Evolutionary conservation across 2,329 filamentous ascomycete genomes (phyloP).

Genomic region (Exophiala xenobiotica): DNA sequence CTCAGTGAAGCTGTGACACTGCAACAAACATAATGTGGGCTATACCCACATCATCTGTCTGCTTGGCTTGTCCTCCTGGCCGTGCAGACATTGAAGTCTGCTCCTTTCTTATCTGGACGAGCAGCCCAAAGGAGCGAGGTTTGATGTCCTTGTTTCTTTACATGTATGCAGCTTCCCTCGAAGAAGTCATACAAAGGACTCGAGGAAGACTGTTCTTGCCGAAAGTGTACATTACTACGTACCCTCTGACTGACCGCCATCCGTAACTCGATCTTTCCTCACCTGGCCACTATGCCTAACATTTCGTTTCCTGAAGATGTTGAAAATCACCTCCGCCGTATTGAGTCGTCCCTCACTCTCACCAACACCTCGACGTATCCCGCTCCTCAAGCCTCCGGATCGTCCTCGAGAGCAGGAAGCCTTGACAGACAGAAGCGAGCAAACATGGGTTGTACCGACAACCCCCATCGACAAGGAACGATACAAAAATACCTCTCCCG

Average conservation of each 20-base stretch:
- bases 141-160: background rate
- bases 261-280: background rate
- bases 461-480: background rate
- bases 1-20: background rate
- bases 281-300: slow-evolving; percentile 3
- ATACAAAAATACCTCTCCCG: slow-evolving; percentile 21
- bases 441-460: slow-evolving; percentile 9
- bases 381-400: background rate
- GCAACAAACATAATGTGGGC: background rate
- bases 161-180: background rate
- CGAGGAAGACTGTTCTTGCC: too few species aligned
- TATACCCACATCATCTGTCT: background rate
- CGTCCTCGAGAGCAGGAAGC: slow-evolving; percentile 3
- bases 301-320: slow-evolving; percentile 5
- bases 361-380: slow-evolving; percentile 9
- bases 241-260: background rate
- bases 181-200: too few species aligned
- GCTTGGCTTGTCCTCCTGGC: background rate
- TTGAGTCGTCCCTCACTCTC: slow-evolving; percentile 16
- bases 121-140: background rate
- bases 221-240: background rate
- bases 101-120: background rate
- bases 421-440: slow-evolving; percentile 6
- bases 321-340: slow-evolving; percentile 1
- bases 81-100: background rate